Conservation (phyloP, 108 stramenopile genomes). For the Cyclotella atomus region DNA sequence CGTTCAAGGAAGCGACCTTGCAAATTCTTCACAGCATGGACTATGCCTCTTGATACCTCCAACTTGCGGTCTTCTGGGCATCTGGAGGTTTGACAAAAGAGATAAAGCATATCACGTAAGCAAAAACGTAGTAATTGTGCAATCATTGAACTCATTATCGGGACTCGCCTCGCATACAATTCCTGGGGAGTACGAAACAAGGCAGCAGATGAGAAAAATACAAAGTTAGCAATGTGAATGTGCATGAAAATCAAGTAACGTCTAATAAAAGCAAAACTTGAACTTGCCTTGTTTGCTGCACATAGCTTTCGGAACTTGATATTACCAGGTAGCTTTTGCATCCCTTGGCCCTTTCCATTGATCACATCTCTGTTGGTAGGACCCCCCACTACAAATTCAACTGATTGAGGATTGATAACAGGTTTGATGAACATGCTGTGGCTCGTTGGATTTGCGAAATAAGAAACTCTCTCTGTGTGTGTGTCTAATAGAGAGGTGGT, state of each 20-base stretch:
- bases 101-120: not conserved
- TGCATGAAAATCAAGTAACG: not conserved
- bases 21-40: constrained; percentile 15
- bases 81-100: too few relatives aligned
- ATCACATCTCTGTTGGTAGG: constrained; percentile 16
- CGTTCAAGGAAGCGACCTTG: constrained; percentile 68
- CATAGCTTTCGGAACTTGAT: constrained; percentile 18
- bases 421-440: too few relatives aligned
- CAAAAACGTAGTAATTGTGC: not conserved
- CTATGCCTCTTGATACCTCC: constrained; percentile 20
- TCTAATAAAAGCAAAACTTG: not conserved
- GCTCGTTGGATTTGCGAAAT: too few relatives aligned
- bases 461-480: too few relatives aligned
- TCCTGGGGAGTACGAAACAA: not conserved
- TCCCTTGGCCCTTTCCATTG: constrained; percentile 24
- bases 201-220: not conserved
- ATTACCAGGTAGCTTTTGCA: constrained; percentile 27
- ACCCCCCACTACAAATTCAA: too few relatives aligned
- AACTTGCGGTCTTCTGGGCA: too few relatives aligned
- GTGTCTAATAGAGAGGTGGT: too few relatives aligned
- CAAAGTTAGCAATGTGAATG: not conserved
- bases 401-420: too few relatives aligned
- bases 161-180: not conserved
- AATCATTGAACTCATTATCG: not conserved
- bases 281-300: constrained; percentile 20